Percentiles rank a stretch among this genome's conserved stretches.
phyloP scores from a whole-genome alignment of 306 rosid genomes.

The Citrullus colocynthis region DNA sequence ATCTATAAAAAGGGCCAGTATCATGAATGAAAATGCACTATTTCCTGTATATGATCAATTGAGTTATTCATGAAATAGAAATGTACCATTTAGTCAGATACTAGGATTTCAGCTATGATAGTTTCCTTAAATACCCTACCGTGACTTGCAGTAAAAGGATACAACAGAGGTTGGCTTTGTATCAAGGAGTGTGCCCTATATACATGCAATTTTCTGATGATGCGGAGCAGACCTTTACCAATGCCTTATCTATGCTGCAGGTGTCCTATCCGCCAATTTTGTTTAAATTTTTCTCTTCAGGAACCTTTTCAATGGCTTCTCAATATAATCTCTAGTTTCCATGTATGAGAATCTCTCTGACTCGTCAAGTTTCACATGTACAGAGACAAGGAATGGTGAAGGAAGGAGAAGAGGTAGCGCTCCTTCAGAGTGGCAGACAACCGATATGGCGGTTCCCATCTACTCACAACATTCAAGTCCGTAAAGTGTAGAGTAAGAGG shows the following conservation, averaged over 20 bases:
- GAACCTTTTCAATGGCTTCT: not conserved
- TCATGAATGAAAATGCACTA: not conserved
- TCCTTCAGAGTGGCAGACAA: slow-evolving; percentile 92
- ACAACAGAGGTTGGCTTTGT: slow-evolving; percentile 70
- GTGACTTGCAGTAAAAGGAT: slow-evolving; percentile 57
- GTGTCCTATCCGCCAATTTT: slow-evolving; percentile 19
- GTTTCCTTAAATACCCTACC: not conserved
- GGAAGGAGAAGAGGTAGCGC: slow-evolving; percentile 94
- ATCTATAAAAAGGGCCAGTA: not conserved
- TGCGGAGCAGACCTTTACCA: slow-evolving; percentile 55
- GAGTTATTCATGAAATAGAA: not conserved
- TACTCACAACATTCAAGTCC: slow-evolving; percentile 91
- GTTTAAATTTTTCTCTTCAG: not conserved
- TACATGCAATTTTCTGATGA: slow-evolving; percentile 77
- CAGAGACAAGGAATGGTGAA: slow-evolving; percentile 94
- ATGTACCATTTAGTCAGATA: not conserved
- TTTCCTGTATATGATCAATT: not conserved
- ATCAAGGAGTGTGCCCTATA: slow-evolving; percentile 89
- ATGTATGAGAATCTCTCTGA: not conserved
- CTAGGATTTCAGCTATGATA: not conserved
- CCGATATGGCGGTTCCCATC: slow-evolving; percentile 99
- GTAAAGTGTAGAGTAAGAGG: slow-evolving; percentile 33
- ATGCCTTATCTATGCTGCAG: slow-evolving; percentile 55
- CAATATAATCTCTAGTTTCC: not conserved
- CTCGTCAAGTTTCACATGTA: not conserved